Evolutionary conservation across 352 stramenopile genomes (phyloP).

Genomic region (Thalassiosira allenii): DNA sequence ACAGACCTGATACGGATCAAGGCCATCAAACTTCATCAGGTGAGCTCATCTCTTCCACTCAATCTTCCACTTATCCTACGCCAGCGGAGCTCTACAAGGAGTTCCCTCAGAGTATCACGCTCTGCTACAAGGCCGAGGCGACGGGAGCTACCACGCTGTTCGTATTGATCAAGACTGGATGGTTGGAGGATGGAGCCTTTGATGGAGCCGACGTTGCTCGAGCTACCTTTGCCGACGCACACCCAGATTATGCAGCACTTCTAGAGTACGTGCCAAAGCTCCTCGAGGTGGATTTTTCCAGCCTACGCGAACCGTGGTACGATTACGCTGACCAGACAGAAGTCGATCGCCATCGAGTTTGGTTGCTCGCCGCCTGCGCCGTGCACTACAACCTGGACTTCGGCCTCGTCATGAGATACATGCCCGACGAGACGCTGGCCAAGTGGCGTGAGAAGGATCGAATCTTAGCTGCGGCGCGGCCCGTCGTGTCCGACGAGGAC

Average conservation of each 20-base stretch:
- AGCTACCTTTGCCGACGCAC: no score
- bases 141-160: no score
- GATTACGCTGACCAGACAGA: slow-evolving; percentile 18
- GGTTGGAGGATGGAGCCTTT: not conserved
- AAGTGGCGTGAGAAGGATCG: not conserved
- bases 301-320: not conserved
- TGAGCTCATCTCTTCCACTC: no score
- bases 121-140: no score
- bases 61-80: no score
- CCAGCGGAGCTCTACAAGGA: no score
- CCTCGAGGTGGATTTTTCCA: not conserved
- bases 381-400: slow-evolving; percentile 19
- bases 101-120: no score
- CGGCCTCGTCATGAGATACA: slow-evolving; percentile 1
- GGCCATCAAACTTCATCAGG: no score
- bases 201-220: no score
- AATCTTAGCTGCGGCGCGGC: not conserved
- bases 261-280: not conserved
- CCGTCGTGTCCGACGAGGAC: not conserved
- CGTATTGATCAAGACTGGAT: no score
- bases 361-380: slow-evolving; percentile 8
- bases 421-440: slow-evolving; percentile 16
- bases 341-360: not conserved
- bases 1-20: no score
- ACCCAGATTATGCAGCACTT: not conserved